Evolutionary conservation across 106 monocot genomes (phyloP).

Genomic region (Dendrobium catenatum): DNA sequence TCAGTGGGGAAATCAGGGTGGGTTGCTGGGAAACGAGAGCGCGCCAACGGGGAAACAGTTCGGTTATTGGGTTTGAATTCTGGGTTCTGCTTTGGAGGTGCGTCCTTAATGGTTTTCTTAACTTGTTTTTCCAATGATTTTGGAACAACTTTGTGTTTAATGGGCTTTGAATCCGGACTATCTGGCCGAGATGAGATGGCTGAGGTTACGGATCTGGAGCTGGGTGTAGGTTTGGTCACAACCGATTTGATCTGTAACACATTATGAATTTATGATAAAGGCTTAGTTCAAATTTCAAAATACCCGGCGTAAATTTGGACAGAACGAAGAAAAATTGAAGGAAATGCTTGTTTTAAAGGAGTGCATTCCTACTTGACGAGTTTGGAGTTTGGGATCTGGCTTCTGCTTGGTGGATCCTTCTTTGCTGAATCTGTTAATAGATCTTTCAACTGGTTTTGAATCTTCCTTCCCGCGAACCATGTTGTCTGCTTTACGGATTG

Average conservation of each 20-base stretch:
- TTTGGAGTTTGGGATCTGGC: background rate
- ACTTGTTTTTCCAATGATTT: background rate
- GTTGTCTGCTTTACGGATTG: background rate
- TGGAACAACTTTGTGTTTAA: slow-evolving; percentile 1
- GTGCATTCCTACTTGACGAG: background rate
- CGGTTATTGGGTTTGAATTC: slow-evolving; percentile 2
- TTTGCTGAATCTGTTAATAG: background rate
- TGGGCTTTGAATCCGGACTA: slow-evolving; percentile 12
- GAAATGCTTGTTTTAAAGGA: no score
- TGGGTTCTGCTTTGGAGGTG: background rate
- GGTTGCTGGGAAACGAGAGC: background rate
- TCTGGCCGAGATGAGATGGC: slow-evolving; percentile 14
- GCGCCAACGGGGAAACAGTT: slow-evolving; percentile 1
- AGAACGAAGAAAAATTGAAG: background rate
- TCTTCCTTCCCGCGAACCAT: background rate
- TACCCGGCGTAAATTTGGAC: background rate
- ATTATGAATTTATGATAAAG: background rate
- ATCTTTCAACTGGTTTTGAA: background rate
- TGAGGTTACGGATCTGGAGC: slow-evolving; percentile 18
- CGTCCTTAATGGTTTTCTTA: background rate
- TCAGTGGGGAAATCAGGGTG: slow-evolving; percentile 8
- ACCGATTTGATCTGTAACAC: background rate
- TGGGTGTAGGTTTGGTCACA: background rate
- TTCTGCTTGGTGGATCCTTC: background rate
- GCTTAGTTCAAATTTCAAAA: background rate